Percentiles rank a stretch among this genome's conserved stretches.
Conservation (phyloP, 176 grass and related monocot genomes). For the Carex kokanica region DNA sequence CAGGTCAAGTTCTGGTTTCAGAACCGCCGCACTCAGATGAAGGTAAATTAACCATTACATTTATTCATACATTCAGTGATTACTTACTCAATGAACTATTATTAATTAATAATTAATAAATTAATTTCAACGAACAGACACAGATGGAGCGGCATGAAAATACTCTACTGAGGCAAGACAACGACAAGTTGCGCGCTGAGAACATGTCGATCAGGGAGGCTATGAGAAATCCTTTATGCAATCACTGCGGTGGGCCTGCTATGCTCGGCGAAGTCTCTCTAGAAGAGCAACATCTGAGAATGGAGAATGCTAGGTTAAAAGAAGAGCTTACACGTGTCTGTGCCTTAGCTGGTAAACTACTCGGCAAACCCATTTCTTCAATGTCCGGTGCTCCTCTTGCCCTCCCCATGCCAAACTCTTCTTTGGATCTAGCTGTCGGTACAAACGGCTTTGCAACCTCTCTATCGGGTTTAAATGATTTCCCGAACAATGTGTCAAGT, state of each 20-base stretch:
- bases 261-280: constrained; percentile 45
- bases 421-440: constrained; percentile 54
- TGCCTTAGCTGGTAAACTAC: constrained; percentile 55
- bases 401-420: constrained; percentile 30
- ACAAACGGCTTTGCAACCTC: constrained; percentile 30
- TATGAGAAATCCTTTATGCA: constrained; percentile 44
- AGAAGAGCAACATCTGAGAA: constrained; percentile 59
- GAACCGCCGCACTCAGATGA: constrained; percentile 75
- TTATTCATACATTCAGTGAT: too few species aligned
- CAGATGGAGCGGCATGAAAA: constrained; percentile 68
- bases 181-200: constrained; percentile 74
- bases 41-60: constrained; percentile 34
- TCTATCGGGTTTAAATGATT: constrained; percentile 37
- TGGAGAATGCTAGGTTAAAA: constrained; percentile 75
- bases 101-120: too few species aligned
- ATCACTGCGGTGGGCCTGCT: constrained; percentile 42
- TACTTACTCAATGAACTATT: too few species aligned
- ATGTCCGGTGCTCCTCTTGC: constrained; percentile 24
- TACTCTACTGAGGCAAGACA: constrained; percentile 59
- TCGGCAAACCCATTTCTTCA: constrained; percentile 45
- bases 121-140: constrained; percentile 29
- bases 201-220: constrained; percentile 59
- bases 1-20: constrained; percentile 99
- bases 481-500: constrained; percentile 32
- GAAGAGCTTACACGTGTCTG: constrained; percentile 70